These are phyloP conservation scores for Cryptococcus sp. DNA, from an alignment of 1,284 basidiomycete genomes.

Conservation along the genomic window DNA sequence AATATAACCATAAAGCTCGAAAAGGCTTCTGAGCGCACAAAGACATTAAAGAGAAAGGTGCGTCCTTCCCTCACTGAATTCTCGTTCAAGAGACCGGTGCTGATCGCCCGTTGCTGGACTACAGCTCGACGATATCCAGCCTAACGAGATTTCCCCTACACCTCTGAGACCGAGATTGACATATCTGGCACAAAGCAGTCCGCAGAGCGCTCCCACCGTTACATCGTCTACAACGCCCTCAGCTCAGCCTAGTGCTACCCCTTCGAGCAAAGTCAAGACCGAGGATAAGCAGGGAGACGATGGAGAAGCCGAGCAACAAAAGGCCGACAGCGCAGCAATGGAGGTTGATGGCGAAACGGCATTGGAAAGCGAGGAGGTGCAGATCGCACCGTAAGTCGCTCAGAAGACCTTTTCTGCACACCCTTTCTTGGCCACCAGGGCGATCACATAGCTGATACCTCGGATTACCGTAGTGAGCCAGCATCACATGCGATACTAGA, in stretches of 20 bases:
- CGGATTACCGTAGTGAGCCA: slow-evolving; percentile 8
- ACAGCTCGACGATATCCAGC: slow-evolving; percentile 49
- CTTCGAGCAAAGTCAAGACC: too few species aligned
- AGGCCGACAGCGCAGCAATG: not conserved
- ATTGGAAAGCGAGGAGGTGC: not conserved
- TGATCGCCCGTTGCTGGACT: not conserved
- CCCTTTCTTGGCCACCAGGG: too few species aligned
- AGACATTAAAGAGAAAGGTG: slow-evolving; percentile 53
- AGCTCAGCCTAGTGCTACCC: too few species aligned
- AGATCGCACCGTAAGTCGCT: not conserved
- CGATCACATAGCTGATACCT: not conserved
- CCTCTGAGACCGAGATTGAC: slow-evolving; percentile 27
- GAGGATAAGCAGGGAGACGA: not conserved
- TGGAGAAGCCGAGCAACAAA: not conserved
- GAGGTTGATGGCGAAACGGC: slow-evolving; percentile 8
- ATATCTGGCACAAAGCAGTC: slow-evolving; percentile 17
- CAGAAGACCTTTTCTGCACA: too few species aligned
- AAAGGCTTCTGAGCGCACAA: slow-evolving; percentile 38
- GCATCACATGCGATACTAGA: slow-evolving; percentile 19
- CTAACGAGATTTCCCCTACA: slow-evolving; percentile 21
- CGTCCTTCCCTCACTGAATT: slow-evolving; percentile 6
- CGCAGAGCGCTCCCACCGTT: too few species aligned
- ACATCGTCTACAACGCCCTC: too few species aligned
- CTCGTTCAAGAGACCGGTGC: not conserved
- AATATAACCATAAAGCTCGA: slow-evolving; percentile 35